Evolutionary conservation across 805 yeast species (phyloP).

Genomic region (Komagataella ulmi): DNA sequence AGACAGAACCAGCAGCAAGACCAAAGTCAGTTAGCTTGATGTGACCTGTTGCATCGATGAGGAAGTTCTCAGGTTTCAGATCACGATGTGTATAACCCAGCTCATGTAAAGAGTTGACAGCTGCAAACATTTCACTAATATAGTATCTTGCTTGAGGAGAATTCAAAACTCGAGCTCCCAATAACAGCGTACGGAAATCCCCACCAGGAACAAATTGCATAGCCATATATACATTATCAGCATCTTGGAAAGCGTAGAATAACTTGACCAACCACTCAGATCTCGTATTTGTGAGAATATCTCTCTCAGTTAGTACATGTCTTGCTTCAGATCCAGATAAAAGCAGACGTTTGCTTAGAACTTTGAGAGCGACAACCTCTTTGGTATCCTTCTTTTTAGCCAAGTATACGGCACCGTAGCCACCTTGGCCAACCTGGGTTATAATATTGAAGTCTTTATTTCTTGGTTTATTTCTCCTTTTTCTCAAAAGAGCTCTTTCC

Average conservation of each 20-base stretch:
- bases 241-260: constrained; percentile 89
- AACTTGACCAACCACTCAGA: constrained; percentile 93
- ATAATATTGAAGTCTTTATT: constrained; percentile 93
- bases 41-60: constrained; percentile 84
- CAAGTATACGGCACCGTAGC: constrained; percentile 96
- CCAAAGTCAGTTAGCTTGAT: constrained; percentile 95
- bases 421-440: constrained; percentile 99
- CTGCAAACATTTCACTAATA: constrained; percentile 90
- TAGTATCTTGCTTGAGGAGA: constrained; percentile 96
- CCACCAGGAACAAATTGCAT: constrained; percentile 99
- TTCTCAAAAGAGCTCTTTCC: constrained; percentile 75
- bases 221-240: constrained; percentile 80
- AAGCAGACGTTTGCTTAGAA: constrained; percentile 74
- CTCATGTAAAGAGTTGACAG: constrained; percentile 87
- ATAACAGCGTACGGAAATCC: constrained; percentile 86
- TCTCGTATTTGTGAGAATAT: constrained; percentile 89
- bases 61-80: constrained; percentile 87
- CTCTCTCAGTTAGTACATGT: constrained; percentile 93
- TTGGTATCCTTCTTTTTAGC: constrained; percentile 90
- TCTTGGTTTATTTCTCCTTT: constrained; percentile 82
- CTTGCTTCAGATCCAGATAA: constrained; percentile 89
- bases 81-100: constrained; percentile 96
- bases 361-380: constrained; percentile 91
- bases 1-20: constrained; percentile 90
- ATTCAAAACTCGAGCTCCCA: constrained; percentile 83